Conservation (phyloP, 2,329 filamentous ascomycete genomes). For the Penicillium crustosum region DNA sequence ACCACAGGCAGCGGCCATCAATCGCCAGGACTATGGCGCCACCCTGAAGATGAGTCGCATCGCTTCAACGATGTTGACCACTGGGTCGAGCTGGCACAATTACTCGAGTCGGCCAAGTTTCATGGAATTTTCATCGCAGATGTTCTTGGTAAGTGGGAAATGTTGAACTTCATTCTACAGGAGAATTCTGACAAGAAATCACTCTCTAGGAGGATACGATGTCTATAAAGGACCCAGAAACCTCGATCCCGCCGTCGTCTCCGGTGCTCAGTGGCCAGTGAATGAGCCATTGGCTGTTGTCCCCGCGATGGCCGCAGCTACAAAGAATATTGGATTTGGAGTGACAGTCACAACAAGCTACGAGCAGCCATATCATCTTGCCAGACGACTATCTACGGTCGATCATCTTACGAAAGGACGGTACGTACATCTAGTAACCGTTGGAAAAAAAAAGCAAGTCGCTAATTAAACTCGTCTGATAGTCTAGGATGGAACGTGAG, state of each 20-base stretch:
- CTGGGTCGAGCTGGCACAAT: constrained; percentile 61
- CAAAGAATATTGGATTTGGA: constrained; percentile 66
- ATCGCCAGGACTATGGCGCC: constrained; percentile 61
- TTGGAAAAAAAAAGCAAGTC: not conserved
- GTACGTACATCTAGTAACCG: constrained; percentile 25
- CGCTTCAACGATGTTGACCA: constrained; percentile 61
- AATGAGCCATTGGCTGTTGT: constrained; percentile 66
- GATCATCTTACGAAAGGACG: constrained; percentile 68
- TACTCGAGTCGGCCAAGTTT: constrained; percentile 62
- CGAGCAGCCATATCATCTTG: constrained; percentile 67
- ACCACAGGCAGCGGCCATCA: constrained; percentile 50
- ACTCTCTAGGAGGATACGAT: constrained; percentile 59
- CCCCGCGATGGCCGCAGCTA: constrained; percentile 67
- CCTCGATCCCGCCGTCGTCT: constrained; percentile 59
- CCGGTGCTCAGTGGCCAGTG: constrained; percentile 69
- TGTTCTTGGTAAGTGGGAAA: constrained; percentile 50
- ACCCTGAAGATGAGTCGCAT: constrained; percentile 63
- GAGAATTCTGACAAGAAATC: constrained; percentile 5
- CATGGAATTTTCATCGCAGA: constrained; percentile 68
- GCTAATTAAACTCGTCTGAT: constrained; percentile 2
- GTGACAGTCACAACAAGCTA: constrained; percentile 69
- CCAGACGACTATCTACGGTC: constrained; percentile 63
- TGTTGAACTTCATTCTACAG: not conserved
- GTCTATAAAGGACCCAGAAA: constrained; percentile 64
- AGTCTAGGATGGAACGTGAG: constrained; percentile 59